Evolutionary conservation across 1,284 basidiomycete species (phyloP).

Genomic region (Naganishia cerealis): DNA sequence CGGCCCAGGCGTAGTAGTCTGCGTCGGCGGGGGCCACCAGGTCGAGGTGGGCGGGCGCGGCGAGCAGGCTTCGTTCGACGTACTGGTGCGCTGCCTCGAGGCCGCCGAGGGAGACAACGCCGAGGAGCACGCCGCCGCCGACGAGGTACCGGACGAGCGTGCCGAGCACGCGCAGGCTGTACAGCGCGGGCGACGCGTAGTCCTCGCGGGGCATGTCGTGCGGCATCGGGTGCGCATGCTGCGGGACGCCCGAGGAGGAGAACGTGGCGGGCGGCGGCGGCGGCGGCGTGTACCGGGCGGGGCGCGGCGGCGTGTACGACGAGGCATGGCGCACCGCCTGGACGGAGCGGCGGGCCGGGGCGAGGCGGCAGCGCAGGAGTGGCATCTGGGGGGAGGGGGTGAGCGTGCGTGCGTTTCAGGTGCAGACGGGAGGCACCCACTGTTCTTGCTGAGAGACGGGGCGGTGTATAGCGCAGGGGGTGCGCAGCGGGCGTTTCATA

Average conservation of each 20-base stretch:
- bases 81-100: constrained; percentile 68
- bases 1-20: constrained; percentile 72
- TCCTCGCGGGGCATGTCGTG: constrained; percentile 49
- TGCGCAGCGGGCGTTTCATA: too few species aligned
- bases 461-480: too few species aligned
- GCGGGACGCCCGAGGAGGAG: constrained; percentile 24
- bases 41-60: constrained; percentile 52
- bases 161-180: constrained; percentile 46
- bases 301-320: constrained; percentile 3
- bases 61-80: constrained; percentile 66
- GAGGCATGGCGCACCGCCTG: constrained; percentile 5
- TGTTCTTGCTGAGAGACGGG: too few species aligned
- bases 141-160: constrained; percentile 45
- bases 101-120: constrained; percentile 53
- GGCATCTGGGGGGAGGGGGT: neutral
- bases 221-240: constrained; percentile 39
- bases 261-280: constrained; percentile 7
- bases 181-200: constrained; percentile 50
- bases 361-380: constrained; percentile 12
- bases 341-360: neutral
- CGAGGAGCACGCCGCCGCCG: constrained; percentile 49
- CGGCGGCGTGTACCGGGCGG: constrained; percentile 22
- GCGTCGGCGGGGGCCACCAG: constrained; percentile 46
- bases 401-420: too few species aligned
- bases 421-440: too few species aligned